These are phyloP conservation scores for Pythium pectinolyticum DNA, from an alignment of 352 stramenopile genomes.

Conservation along the genomic window DNA sequence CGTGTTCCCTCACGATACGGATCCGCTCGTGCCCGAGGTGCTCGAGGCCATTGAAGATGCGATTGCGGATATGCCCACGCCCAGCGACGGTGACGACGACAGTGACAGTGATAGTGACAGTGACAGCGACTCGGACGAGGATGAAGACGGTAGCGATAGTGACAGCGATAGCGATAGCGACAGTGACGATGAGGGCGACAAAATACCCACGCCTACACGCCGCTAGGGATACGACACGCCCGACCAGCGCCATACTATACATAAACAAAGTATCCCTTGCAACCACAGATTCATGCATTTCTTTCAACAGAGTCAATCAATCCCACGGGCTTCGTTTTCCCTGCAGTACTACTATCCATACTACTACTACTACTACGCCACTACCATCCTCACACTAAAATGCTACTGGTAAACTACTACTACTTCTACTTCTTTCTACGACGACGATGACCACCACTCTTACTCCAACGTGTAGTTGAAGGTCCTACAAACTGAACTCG, in stretches of 20 bases:
- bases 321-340: too few species aligned
- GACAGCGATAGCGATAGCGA: conserved; percentile 1
- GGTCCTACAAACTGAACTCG: conserved; percentile 17
- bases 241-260: too few species aligned
- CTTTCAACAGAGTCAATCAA: too few species aligned
- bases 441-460: neutral
- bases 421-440: too few species aligned
- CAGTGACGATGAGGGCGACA: neutral
- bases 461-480: too few species aligned
- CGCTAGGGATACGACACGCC: too few species aligned
- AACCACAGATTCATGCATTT: too few species aligned
- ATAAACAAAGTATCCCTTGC: too few species aligned
- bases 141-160: conserved; percentile 9
- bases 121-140: conserved; percentile 5
- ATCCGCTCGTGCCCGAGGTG: conserved; percentile 59
- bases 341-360: too few species aligned
- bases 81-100: conserved; percentile 10
- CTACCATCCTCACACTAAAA: too few species aligned
- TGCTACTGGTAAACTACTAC: too few species aligned
- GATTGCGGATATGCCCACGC: conserved; percentile 42
- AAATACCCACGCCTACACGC: neutral
- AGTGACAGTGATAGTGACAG: conserved; percentile 4
- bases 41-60: conserved; percentile 65
- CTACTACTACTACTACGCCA: too few species aligned
- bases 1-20: conserved; percentile 74